Base-by-base conservation (phyloP, 2,329 filamentous ascomycete species). In the Epichloe glyceriae region DNA sequence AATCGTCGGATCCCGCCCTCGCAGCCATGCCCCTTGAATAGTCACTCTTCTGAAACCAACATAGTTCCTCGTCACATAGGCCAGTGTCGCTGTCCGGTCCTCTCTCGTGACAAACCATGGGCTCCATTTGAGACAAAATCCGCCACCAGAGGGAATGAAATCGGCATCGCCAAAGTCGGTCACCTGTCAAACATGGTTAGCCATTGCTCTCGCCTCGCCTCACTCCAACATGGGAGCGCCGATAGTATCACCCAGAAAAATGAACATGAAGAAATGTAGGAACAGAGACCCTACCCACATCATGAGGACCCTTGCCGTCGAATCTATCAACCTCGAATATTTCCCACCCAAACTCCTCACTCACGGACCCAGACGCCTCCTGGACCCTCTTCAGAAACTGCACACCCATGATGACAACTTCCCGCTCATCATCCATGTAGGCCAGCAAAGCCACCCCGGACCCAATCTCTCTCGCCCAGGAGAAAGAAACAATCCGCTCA, bases 41-140 rank as follows among this genome's bases (percentile, higher is more conserved):
- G 71, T 70, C 44, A 81, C 55, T 40, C 68, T 67, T 17, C 76
- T 71, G 56, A 81, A 81, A 1, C 78, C 78, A 43, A 80, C 69
- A 51, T 79, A 72, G 54, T 76, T 73, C 37, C 65, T 67, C 1
- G 73, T 64, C 10, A 76, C 60, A 55, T 78, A 79, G 0, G 75
- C 74, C 3, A 82, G 52, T 1, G 75, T 67, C 17, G 72, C 71
- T 0, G 66, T 69, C 19, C 64, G 64, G 1, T 58, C 64, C 5
- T 59, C 63, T 2, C 61, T 61, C 0, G 56, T 58, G 2, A 63
- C 59, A 2, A 71, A 52, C 77, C 77, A 81, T 0, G 77, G 75
- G 30, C 75, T 74, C 73, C 75, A 81, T 56, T 65, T 72, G 3
- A 81, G 57, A 3, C 72, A 71, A 51, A 75, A 79, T 0, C 72